Evolutionary conservation across 129 eudicot genomes (phyloP).

Genomic region (Chrysanthemum lavandulifolium): DNA sequence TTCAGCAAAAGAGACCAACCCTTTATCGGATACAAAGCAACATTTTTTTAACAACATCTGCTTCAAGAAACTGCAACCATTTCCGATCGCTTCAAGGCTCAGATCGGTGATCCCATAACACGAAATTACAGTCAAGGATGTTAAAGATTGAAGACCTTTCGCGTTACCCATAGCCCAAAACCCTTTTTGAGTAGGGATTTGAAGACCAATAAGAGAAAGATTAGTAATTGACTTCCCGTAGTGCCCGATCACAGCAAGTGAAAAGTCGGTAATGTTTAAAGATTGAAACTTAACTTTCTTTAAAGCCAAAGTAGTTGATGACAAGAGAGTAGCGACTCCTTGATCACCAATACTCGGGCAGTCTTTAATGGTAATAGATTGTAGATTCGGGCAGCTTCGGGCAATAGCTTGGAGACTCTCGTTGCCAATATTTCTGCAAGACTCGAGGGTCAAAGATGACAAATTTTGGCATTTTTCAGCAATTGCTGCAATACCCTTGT

Average conservation of each 20-base stretch:
- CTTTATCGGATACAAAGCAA: slow-evolving; percentile 76
- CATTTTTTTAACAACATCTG: slow-evolving; percentile 72
- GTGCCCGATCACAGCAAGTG: slow-evolving; percentile 87
- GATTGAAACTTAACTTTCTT: slow-evolving; percentile 66
- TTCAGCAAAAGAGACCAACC: slow-evolving; percentile 61
- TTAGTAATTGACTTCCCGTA: slow-evolving; percentile 71
- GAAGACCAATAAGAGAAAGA: slow-evolving; percentile 66
- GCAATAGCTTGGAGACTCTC: slow-evolving; percentile 74
- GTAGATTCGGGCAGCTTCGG: slow-evolving; percentile 61
- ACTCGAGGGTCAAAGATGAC: slow-evolving; percentile 64
- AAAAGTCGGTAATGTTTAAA: slow-evolving; percentile 69
- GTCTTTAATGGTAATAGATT: slow-evolving; percentile 63
- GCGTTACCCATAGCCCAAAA: slow-evolving; percentile 98
- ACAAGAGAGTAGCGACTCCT: slow-evolving; percentile 73
- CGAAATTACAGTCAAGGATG: slow-evolving; percentile 52
- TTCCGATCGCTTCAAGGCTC: slow-evolving; percentile 77
- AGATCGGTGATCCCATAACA: slow-evolving; percentile 76
- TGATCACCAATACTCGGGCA: slow-evolving; percentile 84
- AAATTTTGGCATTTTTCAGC: slow-evolving; percentile 64
- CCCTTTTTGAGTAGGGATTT: slow-evolving; percentile 68
- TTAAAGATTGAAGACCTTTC: slow-evolving; percentile 56
- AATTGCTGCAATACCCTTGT: slow-evolving; percentile 74
- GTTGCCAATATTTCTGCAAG: slow-evolving; percentile 68
- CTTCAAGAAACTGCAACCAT: slow-evolving; percentile 66
- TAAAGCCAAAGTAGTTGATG: slow-evolving; percentile 48